These are phyloP conservation scores for Austropuccinia psidii DNA, from an alignment of 1,284 basidiomycete species.

Conservation along the genomic window DNA sequence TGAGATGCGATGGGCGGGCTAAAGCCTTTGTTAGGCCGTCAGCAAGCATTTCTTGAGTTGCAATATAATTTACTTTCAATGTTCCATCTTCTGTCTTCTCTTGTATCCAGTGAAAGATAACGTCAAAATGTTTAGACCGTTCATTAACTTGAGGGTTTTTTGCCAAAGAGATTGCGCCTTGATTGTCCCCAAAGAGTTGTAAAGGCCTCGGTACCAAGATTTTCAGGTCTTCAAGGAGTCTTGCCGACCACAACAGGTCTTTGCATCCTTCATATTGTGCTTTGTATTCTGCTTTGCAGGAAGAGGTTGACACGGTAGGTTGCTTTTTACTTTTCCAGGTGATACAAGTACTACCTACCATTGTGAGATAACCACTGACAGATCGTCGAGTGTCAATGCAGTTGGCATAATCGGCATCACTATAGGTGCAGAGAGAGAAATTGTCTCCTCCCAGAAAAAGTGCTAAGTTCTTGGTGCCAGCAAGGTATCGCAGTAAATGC, in stretches of 20 bases:
- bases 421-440: too few species aligned
- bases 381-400: background rate
- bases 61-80: slow-evolving; percentile 46
- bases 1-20: slow-evolving; percentile 18
- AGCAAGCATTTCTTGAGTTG: slow-evolving; percentile 47
- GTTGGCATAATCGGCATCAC: background rate
- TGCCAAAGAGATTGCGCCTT: slow-evolving; percentile 47
- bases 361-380: background rate
- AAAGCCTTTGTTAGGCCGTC: slow-evolving; percentile 52
- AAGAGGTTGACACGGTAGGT: background rate
- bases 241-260: background rate
- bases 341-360: background rate
- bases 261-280: background rate
- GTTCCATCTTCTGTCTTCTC: slow-evolving; percentile 46
- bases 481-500: background rate
- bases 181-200: too few species aligned
- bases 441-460: too few species aligned
- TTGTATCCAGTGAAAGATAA: slow-evolving; percentile 50
- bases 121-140: slow-evolving; percentile 51
- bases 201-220: too few species aligned
- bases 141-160: slow-evolving; percentile 46
- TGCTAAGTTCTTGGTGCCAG: too few species aligned
- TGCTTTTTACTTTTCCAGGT: background rate
- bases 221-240: too few species aligned
- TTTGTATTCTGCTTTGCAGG: background rate